A percentile compares a stretch with the other conserved stretches of the same genome.
phyloP scores from a whole-genome alignment of 495 filamentous ascomycete genomes.

The Annulohypoxylon bovei region DNA sequence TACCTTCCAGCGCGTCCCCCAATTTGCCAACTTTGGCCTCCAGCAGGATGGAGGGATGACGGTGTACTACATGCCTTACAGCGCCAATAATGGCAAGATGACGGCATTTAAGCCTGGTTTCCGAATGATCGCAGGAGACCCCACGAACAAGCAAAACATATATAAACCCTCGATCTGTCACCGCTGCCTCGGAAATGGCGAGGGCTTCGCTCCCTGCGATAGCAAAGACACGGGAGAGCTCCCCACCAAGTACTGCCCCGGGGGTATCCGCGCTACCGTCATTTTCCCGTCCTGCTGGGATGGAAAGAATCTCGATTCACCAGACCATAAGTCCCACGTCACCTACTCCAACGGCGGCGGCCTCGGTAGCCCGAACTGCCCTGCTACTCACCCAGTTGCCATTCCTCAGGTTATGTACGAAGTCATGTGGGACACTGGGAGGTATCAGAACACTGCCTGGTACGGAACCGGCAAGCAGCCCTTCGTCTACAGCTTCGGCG shows the following conservation, averaged over 20 bases:
- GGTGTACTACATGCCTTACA: constrained; percentile 58
- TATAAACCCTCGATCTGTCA: constrained; percentile 64
- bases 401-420: constrained; percentile 60
- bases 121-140: constrained; percentile 78
- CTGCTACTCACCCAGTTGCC: constrained; percentile 52
- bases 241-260: constrained; percentile 47
- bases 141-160: constrained; percentile 50
- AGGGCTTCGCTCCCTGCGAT: constrained; percentile 67
- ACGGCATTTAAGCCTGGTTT: constrained; percentile 59
- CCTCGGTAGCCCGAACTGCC: constrained; percentile 50
- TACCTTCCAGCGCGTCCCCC: constrained; percentile 55
- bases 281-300: constrained; percentile 85
- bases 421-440: constrained; percentile 48
- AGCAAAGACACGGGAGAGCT: constrained; percentile 46
- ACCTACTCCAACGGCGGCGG: constrained; percentile 69
- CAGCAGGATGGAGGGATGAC: constrained; percentile 57
- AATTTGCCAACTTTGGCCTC: constrained; percentile 53
- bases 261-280: constrained; percentile 56
- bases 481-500: constrained; percentile 53
- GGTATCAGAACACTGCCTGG: constrained; percentile 43
- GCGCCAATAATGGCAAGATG: constrained; percentile 50
- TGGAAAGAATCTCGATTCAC: constrained; percentile 68
- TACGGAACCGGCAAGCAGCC: constrained; percentile 53
- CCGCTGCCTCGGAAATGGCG: constrained; percentile 74
- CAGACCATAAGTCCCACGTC: constrained; percentile 71